These are phyloP conservation scores for Starmera amethionina DNA, from an alignment of 805 yeast genomes.

Conservation along the genomic window DNA sequence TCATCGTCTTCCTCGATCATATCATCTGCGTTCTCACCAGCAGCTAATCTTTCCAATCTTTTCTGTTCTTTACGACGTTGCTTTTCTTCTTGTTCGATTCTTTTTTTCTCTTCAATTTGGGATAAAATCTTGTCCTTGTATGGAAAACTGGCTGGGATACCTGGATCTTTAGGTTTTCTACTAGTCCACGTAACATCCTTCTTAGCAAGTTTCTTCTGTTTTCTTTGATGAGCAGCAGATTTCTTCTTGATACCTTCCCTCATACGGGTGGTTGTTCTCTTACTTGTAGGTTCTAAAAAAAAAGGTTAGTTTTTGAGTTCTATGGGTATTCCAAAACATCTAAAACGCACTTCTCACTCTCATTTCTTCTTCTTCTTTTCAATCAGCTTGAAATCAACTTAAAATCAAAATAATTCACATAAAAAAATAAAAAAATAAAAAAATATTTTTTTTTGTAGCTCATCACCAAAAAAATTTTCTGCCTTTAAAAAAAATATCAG, in stretches of 20 bases:
- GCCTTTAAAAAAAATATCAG: too few relatives aligned
- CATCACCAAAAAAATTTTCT: conserved; percentile 1
- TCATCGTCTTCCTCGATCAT: conserved; percentile 31
- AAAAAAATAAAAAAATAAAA: not conserved
- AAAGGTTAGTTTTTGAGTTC: not conserved
- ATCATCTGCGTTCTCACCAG: conserved; percentile 28
- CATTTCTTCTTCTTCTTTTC: conserved; percentile 5
- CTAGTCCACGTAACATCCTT: conserved; percentile 94
- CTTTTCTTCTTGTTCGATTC: conserved; percentile 45
- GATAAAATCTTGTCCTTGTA: conserved; percentile 75
- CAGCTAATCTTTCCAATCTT: conserved; percentile 28
- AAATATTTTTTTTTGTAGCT: conserved; percentile 3
- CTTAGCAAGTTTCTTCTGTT: conserved; percentile 73
- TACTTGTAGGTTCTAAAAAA: conserved; percentile 45
- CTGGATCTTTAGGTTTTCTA: conserved; percentile 75
- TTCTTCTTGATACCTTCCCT: conserved; percentile 95
- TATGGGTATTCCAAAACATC: not conserved
- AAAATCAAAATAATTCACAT: not conserved
- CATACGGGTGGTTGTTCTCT: conserved; percentile 86
- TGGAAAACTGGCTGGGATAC: conserved; percentile 92
- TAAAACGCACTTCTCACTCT: conserved; percentile 14
- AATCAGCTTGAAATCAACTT: not conserved
- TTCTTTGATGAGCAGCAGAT: conserved; percentile 84
- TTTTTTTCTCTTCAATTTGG: conserved; percentile 58
- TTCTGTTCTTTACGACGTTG: conserved; percentile 40